These are phyloP conservation scores for Aphanocladium album DNA, from an alignment of 2,329 filamentous ascomycete species.

Conservation along the genomic window DNA sequence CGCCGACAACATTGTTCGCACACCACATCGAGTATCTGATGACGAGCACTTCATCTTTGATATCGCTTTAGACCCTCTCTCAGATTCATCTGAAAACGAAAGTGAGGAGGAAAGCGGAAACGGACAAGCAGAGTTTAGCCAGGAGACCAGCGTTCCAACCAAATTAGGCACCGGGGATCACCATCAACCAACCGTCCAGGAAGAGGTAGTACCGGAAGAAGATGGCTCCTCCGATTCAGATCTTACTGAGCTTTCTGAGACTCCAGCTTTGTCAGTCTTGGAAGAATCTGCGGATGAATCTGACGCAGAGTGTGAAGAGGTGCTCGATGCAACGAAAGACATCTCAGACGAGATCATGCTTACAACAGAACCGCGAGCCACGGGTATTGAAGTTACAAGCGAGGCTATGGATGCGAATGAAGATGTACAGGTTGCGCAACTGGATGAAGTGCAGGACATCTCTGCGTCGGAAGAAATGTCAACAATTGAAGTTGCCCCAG, in stretches of 20 bases:
- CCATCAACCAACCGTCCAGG: neutral
- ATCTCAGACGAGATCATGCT: neutral
- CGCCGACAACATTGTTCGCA: neutral
- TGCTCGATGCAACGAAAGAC: constrained; percentile 23
- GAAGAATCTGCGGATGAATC: neutral
- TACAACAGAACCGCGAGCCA: neutral
- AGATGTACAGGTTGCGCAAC: neutral
- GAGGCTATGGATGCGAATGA: neutral
- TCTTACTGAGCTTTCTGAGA: constrained; percentile 4
- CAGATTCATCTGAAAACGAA: neutral
- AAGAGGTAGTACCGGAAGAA: neutral
- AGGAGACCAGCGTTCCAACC: neutral
- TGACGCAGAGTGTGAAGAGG: constrained; percentile 16
- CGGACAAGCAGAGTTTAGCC: neutral
- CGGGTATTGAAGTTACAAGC: neutral
- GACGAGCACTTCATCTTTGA: constrained; percentile 9
- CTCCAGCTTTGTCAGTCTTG: neutral
- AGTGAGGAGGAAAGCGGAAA: neutral
- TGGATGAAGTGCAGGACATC: neutral
- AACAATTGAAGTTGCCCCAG: neutral
- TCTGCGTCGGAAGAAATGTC: neutral
- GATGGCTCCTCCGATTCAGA: neutral
- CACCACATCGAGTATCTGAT: neutral
- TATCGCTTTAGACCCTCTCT: neutral
- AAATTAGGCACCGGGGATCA: too few relatives aligned